Evolutionary conservation across 768 basidiomycete genomes (phyloP).

Genomic region (Tulasnella sp.): DNA sequence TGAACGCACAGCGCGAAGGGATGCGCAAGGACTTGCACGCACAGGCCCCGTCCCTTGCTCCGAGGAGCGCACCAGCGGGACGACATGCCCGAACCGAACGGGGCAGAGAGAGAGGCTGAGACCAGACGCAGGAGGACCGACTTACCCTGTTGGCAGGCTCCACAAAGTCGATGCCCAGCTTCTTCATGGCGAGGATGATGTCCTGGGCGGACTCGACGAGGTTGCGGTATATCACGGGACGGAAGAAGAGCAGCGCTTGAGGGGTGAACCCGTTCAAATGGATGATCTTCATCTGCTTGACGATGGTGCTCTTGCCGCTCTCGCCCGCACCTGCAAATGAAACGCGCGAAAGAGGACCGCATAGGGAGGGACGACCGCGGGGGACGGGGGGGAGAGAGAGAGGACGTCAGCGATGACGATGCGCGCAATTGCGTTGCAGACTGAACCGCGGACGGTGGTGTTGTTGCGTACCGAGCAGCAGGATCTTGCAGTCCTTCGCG

Average conservation of each 20-base stretch:
- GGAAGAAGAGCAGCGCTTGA: constrained; percentile 71
- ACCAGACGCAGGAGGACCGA: background rate
- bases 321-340: constrained; percentile 74
- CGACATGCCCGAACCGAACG: no score
- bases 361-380: background rate
- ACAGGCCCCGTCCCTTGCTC: background rate
- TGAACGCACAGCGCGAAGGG: background rate
- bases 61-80: background rate
- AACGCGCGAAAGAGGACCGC: background rate
- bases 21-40: background rate
- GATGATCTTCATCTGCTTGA: constrained; percentile 99
- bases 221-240: constrained; percentile 77
- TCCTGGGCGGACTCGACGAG: constrained; percentile 86
- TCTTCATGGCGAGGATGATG: constrained; percentile 79
- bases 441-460: no score
- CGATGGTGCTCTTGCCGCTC: constrained; percentile 92
- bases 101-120: background rate
- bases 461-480: constrained; percentile 84
- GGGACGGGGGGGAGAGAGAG: constrained; percentile 14
- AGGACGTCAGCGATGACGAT: constrained; percentile 23
- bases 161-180: constrained; percentile 74
- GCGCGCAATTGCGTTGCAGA: background rate
- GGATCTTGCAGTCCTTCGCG: constrained; percentile 87
- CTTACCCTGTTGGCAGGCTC: constrained; percentile 57
- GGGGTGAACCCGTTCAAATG: constrained; percentile 85